phyloP scores from a whole-genome alignment of 2,329 filamentous ascomycete genomes.

The Diplodia mutila region DNA sequence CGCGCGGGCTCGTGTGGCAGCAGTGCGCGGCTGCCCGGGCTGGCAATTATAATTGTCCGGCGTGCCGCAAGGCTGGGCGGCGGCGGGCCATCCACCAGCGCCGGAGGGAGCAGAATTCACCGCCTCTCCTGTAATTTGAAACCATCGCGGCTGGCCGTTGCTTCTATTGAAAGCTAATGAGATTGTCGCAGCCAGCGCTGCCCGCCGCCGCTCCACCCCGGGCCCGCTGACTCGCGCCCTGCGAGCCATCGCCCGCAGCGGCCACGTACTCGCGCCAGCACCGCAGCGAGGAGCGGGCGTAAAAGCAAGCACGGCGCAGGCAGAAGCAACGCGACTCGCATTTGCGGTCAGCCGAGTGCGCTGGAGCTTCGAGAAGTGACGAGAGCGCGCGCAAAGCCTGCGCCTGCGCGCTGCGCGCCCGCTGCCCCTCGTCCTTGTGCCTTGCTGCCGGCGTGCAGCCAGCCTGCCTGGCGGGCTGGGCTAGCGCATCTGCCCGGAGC shows the following conservation, averaged over 20 bases:
- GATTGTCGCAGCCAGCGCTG: constrained; percentile 23
- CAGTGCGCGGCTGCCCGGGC: constrained; percentile 21
- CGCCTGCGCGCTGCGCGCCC: constrained; percentile 12
- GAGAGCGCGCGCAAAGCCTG: constrained; percentile 20
- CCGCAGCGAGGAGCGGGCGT: constrained; percentile 18
- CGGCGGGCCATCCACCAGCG: constrained; percentile 18
- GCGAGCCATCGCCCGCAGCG: constrained; percentile 8
- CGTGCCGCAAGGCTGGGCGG: constrained; percentile 20
- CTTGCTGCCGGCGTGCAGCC: constrained; percentile 23
- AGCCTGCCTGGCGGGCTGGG: constrained; percentile 15
- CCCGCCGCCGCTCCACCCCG: constrained; percentile 23
- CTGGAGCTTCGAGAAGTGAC: constrained; percentile 23
- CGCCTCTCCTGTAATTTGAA: constrained; percentile 27
- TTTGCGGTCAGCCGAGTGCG: constrained; percentile 19
- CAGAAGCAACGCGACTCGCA: constrained; percentile 25
- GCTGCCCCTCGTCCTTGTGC: constrained; percentile 21
- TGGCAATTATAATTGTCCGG: constrained; percentile 22
- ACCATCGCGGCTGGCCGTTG: constrained; percentile 20
- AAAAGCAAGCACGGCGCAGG: constrained; percentile 14
- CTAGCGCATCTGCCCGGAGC: constrained; percentile 24
- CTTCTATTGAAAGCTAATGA: constrained; percentile 25
- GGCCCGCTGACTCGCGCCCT: constrained; percentile 14
- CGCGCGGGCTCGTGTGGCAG: not conserved
- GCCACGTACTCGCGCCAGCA: constrained; percentile 22
- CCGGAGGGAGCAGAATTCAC: constrained; percentile 24